Evolutionary conservation across 352 stramenopile genomes (phyloP), one percentile per base, ranked within the genome.

Genomic region (Phytophthora colocasiae): DNA sequence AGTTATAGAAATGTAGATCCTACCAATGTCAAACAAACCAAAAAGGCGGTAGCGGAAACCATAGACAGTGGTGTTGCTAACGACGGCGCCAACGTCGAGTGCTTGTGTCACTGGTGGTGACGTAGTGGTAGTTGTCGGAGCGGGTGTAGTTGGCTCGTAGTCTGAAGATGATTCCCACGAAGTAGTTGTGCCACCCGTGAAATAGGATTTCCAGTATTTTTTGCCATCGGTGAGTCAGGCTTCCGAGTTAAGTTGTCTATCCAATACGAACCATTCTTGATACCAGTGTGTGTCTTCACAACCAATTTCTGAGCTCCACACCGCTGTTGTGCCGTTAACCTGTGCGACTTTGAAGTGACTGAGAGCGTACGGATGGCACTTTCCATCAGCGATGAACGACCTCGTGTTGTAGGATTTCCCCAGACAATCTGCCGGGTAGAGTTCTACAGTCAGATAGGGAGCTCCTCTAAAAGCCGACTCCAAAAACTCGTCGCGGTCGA

Each of bases 331-430:
- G 15, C 22, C 31, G 22, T 63, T 52, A n/a, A 3, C 19, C 15
- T 58, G 27, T 2, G 46, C 19, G 29, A 69, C 54, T 40, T 63
- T 69, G 38, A 69, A 69, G 29, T 69, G 61, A 8, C 17, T 63
- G 39, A 46, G 46, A 6, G 47, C 54, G n/a, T 69, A 69, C 9
- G 61, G 61, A 38, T 69, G 61, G 15, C 51, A 69, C 4, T 53
- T 54, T 34, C 61, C 61, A 32, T 69, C 61, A 11, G 53, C 61
- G n/a, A 63, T 17, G 48, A 63, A 63, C 4, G 61, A 58, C 11
- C 52, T 57, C 2, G 61, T 69, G 50, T 67, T 67, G 36, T 62
- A 67, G 3, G 59, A 67, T 49, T 56, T 67, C 1, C 59, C 59
- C 1, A 61, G 41, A 26, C 59, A 67, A 36, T 55, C 43, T 1